Evolutionary conservation across 2,329 filamentous ascomycete genomes (phyloP).

Genomic region (Lecanosticta acicola): DNA sequence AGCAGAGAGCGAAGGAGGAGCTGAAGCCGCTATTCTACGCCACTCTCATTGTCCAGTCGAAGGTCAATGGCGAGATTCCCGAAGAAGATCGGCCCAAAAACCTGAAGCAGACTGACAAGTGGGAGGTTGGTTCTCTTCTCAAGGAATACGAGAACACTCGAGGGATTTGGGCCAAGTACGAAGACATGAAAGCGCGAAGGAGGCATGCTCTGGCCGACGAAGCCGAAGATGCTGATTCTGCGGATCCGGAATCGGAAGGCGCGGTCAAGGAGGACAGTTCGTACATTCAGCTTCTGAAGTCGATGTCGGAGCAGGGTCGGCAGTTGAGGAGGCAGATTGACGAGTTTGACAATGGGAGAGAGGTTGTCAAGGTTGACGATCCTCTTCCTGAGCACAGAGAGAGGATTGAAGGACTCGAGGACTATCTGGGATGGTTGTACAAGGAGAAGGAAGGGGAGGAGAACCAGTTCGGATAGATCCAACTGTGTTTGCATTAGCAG

Average conservation of each 20-base stretch:
- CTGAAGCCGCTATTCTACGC: constrained; percentile 55
- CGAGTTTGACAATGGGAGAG: constrained; percentile 43
- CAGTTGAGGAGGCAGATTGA: constrained; percentile 54
- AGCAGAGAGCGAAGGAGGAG: constrained; percentile 9
- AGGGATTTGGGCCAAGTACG: constrained; percentile 48
- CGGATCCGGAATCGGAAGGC: constrained; percentile 11
- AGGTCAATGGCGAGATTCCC: constrained; percentile 61
- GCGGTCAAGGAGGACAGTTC: constrained; percentile 38
- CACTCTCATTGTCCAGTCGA: constrained; percentile 66
- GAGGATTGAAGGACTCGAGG: constrained; percentile 22
- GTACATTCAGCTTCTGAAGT: constrained; percentile 43
- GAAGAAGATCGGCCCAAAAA: constrained; percentile 49
- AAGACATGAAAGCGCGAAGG: constrained; percentile 53
- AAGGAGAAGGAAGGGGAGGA: constrained; percentile 1
- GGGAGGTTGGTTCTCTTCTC: constrained; percentile 75
- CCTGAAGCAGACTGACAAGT: constrained; percentile 47
- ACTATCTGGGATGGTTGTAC: constrained; percentile 31
- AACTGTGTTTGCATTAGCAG: neutral
- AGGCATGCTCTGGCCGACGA: constrained; percentile 40
- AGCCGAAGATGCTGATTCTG: constrained; percentile 36
- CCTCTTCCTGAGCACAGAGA: constrained; percentile 11
- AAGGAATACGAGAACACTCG: constrained; percentile 49
- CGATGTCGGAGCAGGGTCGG: constrained; percentile 52
- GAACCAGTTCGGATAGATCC: neutral
- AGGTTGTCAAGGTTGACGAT: constrained; percentile 32